Percentiles rank a stretch among this genome's conserved stretches.
Conservation (phyloP, 2,329 filamentous ascomycete species). For the Botrytis galanthina region DNA sequence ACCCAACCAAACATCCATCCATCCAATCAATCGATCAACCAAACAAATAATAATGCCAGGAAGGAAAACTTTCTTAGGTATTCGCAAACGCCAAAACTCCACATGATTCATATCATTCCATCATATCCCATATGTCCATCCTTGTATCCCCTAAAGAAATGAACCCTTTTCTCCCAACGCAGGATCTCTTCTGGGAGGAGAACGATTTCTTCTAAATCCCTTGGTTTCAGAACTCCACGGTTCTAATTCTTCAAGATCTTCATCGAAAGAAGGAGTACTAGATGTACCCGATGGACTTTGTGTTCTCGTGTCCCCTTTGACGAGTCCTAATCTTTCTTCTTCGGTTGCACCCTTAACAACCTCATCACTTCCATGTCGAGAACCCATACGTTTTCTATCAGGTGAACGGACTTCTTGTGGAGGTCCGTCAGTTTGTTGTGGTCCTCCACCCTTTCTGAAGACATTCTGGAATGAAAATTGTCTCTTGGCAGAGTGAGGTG, state of each 20-base stretch:
- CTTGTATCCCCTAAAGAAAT: neutral
- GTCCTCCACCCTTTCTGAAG: constrained; percentile 47
- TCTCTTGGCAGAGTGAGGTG: constrained; percentile 61
- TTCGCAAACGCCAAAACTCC: constrained; percentile 17
- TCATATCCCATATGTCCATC: neutral
- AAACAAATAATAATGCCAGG: constrained; percentile 7
- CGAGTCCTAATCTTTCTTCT: constrained; percentile 78
- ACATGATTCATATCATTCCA: constrained; percentile 11
- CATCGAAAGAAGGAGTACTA: constrained; percentile 26
- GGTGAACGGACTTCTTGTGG: constrained; percentile 37
- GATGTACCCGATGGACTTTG: constrained; percentile 22
- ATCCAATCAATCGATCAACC: neutral
- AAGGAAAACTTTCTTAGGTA: constrained; percentile 11
- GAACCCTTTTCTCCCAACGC: constrained; percentile 5
- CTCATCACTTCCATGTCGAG: constrained; percentile 42
- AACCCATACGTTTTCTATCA: constrained; percentile 40
- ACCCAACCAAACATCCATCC: neutral
- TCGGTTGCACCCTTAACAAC: constrained; percentile 62
- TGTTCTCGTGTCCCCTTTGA: constrained; percentile 63
- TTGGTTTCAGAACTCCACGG: constrained; percentile 11
- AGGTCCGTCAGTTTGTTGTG: constrained; percentile 24
- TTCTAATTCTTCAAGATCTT: constrained; percentile 27
- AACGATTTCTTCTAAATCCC: constrained; percentile 4
- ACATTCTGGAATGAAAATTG: constrained; percentile 94
- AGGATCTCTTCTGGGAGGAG: constrained; percentile 3